phyloP scores from a whole-genome alignment of 495 filamentous ascomycete species.

The Neurospora hispaniola region DNA sequence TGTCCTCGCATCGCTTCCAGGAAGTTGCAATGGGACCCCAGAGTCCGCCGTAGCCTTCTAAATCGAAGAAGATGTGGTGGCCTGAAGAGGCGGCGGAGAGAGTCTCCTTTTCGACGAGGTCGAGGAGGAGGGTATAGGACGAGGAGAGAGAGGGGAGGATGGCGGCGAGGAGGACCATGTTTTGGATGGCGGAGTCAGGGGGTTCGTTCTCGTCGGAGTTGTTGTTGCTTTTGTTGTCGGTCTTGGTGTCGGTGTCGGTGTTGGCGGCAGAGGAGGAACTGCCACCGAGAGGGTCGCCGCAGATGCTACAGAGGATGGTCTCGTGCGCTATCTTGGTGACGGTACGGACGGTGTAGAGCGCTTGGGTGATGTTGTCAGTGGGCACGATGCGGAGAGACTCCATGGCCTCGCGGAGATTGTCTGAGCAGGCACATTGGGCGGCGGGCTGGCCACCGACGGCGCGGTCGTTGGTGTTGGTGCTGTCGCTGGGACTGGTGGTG shows the following conservation, averaged over 20 bases:
- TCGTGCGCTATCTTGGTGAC: conserved; percentile 46
- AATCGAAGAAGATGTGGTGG: conserved; percentile 31
- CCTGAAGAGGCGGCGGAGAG: conserved; percentile 24
- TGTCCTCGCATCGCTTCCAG: neutral
- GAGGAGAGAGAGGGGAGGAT: conserved; percentile 53
- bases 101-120: conserved; percentile 34
- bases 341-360: conserved; percentile 46
- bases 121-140: conserved; percentile 40
- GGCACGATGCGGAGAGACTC: conserved; percentile 36
- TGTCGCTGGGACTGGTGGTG: neutral
- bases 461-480: neutral
- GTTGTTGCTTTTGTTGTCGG: conserved; percentile 20
- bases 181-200: conserved; percentile 42
- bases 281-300: conserved; percentile 32
- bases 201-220: conserved; percentile 4
- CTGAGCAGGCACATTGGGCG: conserved; percentile 26
- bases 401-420: conserved; percentile 34
- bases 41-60: conserved; percentile 36
- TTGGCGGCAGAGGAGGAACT: neutral
- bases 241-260: conserved; percentile 11
- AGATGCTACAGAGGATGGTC: conserved; percentile 48
- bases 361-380: conserved; percentile 25
- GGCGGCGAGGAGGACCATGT: conserved; percentile 56
- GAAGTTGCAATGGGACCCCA: conserved; percentile 20
- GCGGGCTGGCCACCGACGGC: neutral